phyloP scores from a whole-genome alignment of 805 yeast species.

The Saccharomycopsis olivae region DNA sequence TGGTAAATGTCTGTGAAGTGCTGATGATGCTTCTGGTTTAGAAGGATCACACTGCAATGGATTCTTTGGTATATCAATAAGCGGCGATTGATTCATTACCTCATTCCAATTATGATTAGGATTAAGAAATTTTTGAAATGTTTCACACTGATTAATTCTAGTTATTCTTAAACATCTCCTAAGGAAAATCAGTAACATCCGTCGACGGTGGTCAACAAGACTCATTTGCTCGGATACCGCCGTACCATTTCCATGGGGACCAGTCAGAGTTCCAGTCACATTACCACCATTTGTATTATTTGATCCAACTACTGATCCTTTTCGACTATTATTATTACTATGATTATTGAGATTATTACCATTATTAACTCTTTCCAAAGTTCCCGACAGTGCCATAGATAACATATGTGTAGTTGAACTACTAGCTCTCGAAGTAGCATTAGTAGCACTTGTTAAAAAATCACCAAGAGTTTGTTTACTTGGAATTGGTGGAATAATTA shows the following conservation, averaged over 20 bases:
- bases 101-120: constrained; percentile 82
- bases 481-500: constrained; percentile 90
- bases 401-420: neutral
- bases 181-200: constrained; percentile 67
- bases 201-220: constrained; percentile 56
- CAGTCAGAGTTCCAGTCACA: neutral
- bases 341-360: no score
- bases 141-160: constrained; percentile 45
- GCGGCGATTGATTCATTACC: constrained; percentile 47
- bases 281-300: neutral
- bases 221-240: constrained; percentile 18
- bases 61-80: constrained; percentile 21
- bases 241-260: no score
- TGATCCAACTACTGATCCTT: neutral
- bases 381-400: neutral
- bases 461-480: constrained; percentile 50
- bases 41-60: constrained; percentile 17
- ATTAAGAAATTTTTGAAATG: constrained; percentile 71
- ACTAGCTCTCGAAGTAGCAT: neutral
- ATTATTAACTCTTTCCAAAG: no score
- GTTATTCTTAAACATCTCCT: constrained; percentile 58
- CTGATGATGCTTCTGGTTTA: constrained; percentile 13
- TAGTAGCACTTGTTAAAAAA: constrained; percentile 9
- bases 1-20: constrained; percentile 14
- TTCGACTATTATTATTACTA: neutral